Evolutionary conservation across 2,329 filamentous ascomycete species (phyloP).

Genomic region (Colletotrichum euphorbiae): DNA sequence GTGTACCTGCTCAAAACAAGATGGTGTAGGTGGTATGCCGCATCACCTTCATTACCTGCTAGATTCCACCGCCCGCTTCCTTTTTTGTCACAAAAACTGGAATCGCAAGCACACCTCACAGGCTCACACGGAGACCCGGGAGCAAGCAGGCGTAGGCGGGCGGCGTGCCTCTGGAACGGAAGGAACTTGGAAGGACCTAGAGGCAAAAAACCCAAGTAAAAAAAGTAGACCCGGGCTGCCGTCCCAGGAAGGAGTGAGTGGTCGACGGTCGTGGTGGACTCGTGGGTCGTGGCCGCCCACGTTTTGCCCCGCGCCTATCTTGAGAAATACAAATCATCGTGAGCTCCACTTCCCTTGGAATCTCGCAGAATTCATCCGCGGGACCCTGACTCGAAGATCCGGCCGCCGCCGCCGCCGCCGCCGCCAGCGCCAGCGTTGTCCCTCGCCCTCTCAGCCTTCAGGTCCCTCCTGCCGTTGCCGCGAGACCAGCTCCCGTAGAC

Average conservation of each 20-base stretch:
- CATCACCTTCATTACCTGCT: background rate
- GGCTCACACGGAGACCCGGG: background rate
- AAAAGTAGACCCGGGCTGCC: background rate
- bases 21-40: conserved; percentile 6
- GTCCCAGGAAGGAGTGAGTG: conserved; percentile 26
- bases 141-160: background rate
- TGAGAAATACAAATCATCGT: conserved; percentile 38
- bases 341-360: conserved; percentile 37
- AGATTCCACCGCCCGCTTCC: background rate
- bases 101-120: background rate
- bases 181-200: background rate
- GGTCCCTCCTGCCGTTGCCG: background rate
- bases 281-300: no score
- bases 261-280: no score
- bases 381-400: conserved; percentile 36
- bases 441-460: no score
- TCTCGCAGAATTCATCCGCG: conserved; percentile 36
- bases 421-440: no score
- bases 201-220: background rate
- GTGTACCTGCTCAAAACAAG: no score
- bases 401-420: background rate
- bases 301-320: conserved; percentile 31
- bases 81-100: conserved; percentile 28
- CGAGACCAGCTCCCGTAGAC: conserved; percentile 11
- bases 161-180: background rate